Base-by-base conservation (phyloP, 768 basidiomycete genomes). In the Phylloporus arenicola region DNA sequence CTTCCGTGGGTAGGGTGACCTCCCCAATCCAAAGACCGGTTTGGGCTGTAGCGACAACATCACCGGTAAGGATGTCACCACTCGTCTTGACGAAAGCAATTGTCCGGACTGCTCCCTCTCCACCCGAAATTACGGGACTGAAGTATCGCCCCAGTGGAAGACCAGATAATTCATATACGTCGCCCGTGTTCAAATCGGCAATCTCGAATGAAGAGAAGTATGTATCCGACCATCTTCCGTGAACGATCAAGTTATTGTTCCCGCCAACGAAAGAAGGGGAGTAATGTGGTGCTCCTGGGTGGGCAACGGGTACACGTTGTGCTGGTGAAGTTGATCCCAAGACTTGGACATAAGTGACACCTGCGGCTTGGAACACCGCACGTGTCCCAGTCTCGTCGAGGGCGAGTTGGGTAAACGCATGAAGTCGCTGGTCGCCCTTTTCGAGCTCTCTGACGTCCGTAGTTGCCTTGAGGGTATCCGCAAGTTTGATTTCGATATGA, bases 361-460 rank as follows among this genome's bases (percentile, higher is more conserved):
- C 85, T 8, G 81, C 82, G n/a, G 78, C 86, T 65, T 86, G 78
- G 67, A 87, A 88, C 19, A 81, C 75, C 1, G 75, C 81, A 27
- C 64, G 73, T 4, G 64, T 58, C 27, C 85, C 86, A 1, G 61
- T 59, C n/a, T 75, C 71, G 52, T 87, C 79, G 1, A 79, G 75
- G 3, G 74, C 70, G 12, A 87, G 68, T 33, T 85, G 79, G 40
- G 76, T 79, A 64, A 88, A 83, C 1, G 86, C 77, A 39, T 74
- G 72, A 8, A 87, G 75, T 9, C 82, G 71, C 57, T 84, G 81
- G 0, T 72, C 74, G 19, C 72, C 74, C 16, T 68, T 76, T 62
- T 86, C 86, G 16, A 81, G 61, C 16, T 69, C 68, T 17, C 78
- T 62, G 29, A 88, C 63, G 55, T 86, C 77, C 2, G 75, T 77